Base-by-base conservation (phyloP, 805 yeast genomes). In the Candida piceae region DNA sequence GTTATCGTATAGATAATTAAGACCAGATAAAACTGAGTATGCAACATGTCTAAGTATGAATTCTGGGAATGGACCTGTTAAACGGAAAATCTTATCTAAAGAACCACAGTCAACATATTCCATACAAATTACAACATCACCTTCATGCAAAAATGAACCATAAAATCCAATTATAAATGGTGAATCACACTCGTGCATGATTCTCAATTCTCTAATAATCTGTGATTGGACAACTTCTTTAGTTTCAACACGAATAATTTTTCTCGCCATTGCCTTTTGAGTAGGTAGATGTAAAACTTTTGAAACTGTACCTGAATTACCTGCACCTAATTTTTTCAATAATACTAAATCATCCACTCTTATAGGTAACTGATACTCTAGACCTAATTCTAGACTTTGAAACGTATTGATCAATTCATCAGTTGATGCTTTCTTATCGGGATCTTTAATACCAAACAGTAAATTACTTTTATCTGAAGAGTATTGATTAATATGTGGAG, bases 101-200 rank as follows among this genome's bases (percentile, higher is more conserved):
- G 97, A 87, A 0, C 96, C 90, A 60, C 96, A 85, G 60, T 90
- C 95, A 76, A 90, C 85, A 61, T 85, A 89, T 61, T 90, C 97
- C 95, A 89, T 88, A 57, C 95, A 83, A 42, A 93, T 84, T 11
- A 87, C 81, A 13, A 93, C 89, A 43, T 86, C 84, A 20, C 72
- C 74, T 42, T 78, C 78, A 38, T 74, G 74, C 35, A 87, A 72
- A 53, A 81, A 84, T 0, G 96, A 95, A 7, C 97, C 97, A 60
- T 81, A 90, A 58, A 89, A 93, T 31, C 84, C 86, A 34, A 90
- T 84, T 31, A 93, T 89, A 50, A 75, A 84, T 4, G 86, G 86
- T 38, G 76, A 80, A 54, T 75, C 80, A 54, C 97, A 90, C 53
- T 85, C 95, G 57, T 87, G 95, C 75, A 93, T 75, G 16, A 93